These are phyloP conservation scores for Pisolithus orientalis DNA, from an alignment of 768 basidiomycete genomes.

Conservation along the genomic window DNA sequence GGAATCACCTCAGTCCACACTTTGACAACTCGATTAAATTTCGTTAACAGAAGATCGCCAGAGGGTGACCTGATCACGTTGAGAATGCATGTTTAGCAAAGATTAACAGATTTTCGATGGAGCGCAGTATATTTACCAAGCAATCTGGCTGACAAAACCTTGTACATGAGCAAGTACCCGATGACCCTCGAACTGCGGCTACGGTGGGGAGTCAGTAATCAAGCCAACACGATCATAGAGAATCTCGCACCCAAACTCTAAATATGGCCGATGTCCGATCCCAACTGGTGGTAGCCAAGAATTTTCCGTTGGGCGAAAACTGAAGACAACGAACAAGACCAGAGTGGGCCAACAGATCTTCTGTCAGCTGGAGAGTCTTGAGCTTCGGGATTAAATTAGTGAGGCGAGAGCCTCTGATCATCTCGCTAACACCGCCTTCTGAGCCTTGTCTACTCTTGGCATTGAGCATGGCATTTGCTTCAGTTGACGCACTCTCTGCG, in stretches of 20 bases:
- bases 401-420: constrained; percentile 47
- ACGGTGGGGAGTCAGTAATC: constrained; percentile 13
- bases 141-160: constrained; percentile 73
- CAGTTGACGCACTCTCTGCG: not conserved
- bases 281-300: constrained; percentile 66
- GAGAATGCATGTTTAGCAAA: not conserved
- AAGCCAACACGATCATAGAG: not conserved
- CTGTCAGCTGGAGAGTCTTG: constrained; percentile 44
- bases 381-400: constrained; percentile 51
- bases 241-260: constrained; percentile 47
- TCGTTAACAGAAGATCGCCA: constrained; percentile 57
- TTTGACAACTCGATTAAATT: constrained; percentile 58
- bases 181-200: constrained; percentile 53
- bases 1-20: constrained; percentile 59
- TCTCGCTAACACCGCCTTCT: constrained; percentile 18
- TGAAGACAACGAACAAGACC: constrained; percentile 68
- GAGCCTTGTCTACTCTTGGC: not conserved
- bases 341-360: constrained; percentile 58
- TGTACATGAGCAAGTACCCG: constrained; percentile 60
- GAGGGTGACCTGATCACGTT: constrained; percentile 50
- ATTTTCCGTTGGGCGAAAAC: constrained; percentile 72
- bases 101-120: not conserved
- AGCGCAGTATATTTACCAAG: constrained; percentile 41
- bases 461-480: not conserved
- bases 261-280: constrained; percentile 66